phyloP scores from a whole-genome alignment of 306 rosid genomes.

The Crataegus laevigata region DNA sequence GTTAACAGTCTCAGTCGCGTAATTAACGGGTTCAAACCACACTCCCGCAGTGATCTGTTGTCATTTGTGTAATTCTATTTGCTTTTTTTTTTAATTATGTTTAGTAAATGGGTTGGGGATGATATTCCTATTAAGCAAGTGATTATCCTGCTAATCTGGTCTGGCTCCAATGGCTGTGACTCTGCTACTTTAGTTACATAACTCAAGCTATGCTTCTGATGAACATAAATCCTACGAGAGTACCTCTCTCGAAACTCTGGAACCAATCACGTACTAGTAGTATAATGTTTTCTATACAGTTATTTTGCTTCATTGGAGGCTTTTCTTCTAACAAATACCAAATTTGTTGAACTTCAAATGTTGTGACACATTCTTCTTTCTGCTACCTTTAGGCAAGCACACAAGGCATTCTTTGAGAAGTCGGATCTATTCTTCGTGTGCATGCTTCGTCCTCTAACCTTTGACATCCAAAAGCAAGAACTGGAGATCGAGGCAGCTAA shows the following conservation, averaged over 20 bases:
- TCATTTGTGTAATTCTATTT: not conserved
- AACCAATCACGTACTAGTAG: not conserved
- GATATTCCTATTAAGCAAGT: not conserved
- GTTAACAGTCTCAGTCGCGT: not conserved
- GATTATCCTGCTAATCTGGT: not conserved
- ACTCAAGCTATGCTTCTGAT: not conserved
- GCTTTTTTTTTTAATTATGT: not conserved
- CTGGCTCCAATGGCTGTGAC: not conserved
- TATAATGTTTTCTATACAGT: not conserved
- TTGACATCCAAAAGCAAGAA: conserved; percentile 60
- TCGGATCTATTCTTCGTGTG: conserved; percentile 73
- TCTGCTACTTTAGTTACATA: not conserved
- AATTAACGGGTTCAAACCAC: not conserved
- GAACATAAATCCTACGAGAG: not conserved
- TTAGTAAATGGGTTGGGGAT: too few relatives aligned
- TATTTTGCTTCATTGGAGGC: not conserved
- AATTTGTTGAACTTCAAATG: not conserved
- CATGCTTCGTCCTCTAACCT: conserved; percentile 59
- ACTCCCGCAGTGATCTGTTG: not conserved
- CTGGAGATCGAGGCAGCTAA: conserved; percentile 70
- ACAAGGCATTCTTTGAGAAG: conserved; percentile 68
- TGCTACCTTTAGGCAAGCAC: conserved; percentile 53
- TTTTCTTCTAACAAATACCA: not conserved
- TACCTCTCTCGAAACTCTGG: not conserved
- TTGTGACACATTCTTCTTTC: not conserved